Evolutionary conservation across 441 rosid genomes (phyloP).

Genomic region (Syzygium malaccense): DNA sequence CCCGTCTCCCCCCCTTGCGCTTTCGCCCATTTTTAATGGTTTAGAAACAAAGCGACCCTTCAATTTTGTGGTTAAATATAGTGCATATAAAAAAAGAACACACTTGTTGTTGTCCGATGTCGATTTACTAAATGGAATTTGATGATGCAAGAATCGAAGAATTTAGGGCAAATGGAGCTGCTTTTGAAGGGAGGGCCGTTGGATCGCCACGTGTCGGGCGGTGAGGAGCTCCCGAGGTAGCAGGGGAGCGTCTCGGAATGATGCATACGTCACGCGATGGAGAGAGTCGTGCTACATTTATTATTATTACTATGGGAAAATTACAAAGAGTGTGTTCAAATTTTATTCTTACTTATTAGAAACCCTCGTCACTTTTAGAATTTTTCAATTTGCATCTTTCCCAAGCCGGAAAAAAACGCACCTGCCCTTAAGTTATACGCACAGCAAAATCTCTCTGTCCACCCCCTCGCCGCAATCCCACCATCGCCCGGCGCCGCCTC

Average conservation of each 20-base stretch:
- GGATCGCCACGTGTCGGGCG: constrained; percentile 7
- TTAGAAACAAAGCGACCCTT: background rate
- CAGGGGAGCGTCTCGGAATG: background rate
- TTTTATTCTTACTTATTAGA: background rate
- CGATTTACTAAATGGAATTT: background rate
- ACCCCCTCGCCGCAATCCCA: too few species aligned
- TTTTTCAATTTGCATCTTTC: background rate
- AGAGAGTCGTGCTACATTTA: background rate
- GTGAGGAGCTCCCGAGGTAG: background rate
- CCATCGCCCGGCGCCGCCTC: background rate
- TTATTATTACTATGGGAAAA: background rate
- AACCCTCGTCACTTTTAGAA: too few species aligned
- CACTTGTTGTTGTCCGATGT: background rate
- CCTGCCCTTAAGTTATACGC: too few species aligned
- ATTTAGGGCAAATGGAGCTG: constrained; percentile 6
- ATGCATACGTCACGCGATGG: background rate
- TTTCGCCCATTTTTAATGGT: background rate
- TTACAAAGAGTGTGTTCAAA: background rate
- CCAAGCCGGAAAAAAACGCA: background rate
- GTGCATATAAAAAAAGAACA: background rate
- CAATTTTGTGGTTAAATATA: background rate
- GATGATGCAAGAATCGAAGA: background rate
- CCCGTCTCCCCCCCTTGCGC: background rate
- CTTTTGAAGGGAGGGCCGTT: constrained; percentile 14
- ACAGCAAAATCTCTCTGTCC: too few species aligned